Base-by-base conservation (phyloP, 1,139 yeast species). In the Pichia sp. region DNA sequence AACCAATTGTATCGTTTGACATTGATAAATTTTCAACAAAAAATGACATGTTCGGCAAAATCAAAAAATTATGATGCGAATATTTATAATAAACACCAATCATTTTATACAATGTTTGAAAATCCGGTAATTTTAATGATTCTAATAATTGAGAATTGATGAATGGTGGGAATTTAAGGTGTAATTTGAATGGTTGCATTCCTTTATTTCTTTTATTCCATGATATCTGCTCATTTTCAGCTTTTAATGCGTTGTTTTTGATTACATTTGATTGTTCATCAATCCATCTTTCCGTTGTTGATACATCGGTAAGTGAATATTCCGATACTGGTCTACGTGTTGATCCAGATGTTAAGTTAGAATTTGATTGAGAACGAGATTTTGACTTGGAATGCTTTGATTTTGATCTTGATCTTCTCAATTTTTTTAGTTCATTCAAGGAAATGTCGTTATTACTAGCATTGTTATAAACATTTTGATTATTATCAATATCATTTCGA, bases 41-140 rank as follows among this genome's bases (percentile, higher is more conserved):
- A 4, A 63, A 52, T 3, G 58, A 51, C 47, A 69, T 70, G 23
- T 74, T 66, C 1, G 78, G 75, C 9, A 78, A 57, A 16, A 74
- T 56, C 39, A 73, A 69, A 45, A 72, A 69, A 35, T 67, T 63
- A 7, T 75, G 70, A 44, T 77, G 78, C 36, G 67, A 61, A 53
- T 70, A 72, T 37, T 68, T 64, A 55, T 74, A 78, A 55, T 71
- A 78, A 23, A 70, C 58, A 48, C 76, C 77, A 41, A 78, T 54
- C 34, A 75, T 53, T 11, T 61, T 55, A 37, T 63, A 60, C 7
- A 75, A 59, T 0, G 64, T 60, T 24, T 56, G 55, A 67, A 71
- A 66, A 10, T 64, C 52, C 1, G 84, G 84, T 25, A 78, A 59
- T 11, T 71, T 75, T 46, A 65, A 58, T 33, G 55, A 52, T 12